Evolutionary conservation across 805 yeast species (phyloP), one percentile per base, ranked within the genome.

Genomic region (Saccharomycopsis synnaedendra): DNA sequence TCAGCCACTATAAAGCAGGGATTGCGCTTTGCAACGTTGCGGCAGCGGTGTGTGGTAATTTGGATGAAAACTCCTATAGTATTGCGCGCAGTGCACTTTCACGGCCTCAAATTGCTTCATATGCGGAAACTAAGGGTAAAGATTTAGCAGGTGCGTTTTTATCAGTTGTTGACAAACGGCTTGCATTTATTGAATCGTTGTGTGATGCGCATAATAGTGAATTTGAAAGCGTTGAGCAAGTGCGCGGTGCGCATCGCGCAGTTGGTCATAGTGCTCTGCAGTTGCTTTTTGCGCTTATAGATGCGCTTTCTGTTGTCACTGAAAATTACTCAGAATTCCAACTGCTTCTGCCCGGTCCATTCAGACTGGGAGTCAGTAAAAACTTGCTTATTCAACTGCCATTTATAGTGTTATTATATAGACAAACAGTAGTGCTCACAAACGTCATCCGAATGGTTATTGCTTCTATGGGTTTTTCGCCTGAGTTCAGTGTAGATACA

Each of bases 101-200:
- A 19, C 19, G 19, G 19, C 19, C 19, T 19, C 19, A 19, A 19
- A 19, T 19, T 2, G 19, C 19, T 19, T 19, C 19, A 19, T 19
- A 19, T 19, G 19, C 19, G 19, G 19, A 19, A 19, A 19, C 36
- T 5, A 36, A 36, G 38, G 39, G 7, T 32, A 38, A 43, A 34
- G 52, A 46, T 37, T 40, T 48, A 42, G 57, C 47, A 29, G 31
- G 39, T 39, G 55, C 51, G 28, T 64, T 66, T 44, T 44, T 56
- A 5, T 49, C 36, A 4, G 54, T 68, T 27, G 52, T 63, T 4
- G 55, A 56, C 29, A 65, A 65, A 27, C 68, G 68, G 47, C 57
- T 57, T 45, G 66, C 62, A 36, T 56, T 70, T 9, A 50, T 59
- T 33, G 59, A 60, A 27, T 65, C 56, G 48, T 49, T 68, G 9